A percentile compares a stretch with the other conserved stretches of the same genome.
phyloP scores from a whole-genome alignment of 1,139 yeast genomes.

The Protomyces macrosporus region DNA sequence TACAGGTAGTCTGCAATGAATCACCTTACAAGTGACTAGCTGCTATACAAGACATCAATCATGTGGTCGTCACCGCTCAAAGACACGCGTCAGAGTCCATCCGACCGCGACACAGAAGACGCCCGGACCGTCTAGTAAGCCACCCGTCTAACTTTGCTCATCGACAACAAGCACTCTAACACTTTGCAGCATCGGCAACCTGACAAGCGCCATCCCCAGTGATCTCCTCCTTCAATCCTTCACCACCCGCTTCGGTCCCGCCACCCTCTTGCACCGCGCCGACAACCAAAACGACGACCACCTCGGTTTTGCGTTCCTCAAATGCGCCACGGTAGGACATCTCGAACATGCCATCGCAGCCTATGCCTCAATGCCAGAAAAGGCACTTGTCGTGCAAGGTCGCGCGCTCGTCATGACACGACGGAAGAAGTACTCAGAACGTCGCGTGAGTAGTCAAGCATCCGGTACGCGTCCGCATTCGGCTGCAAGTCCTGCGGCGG shows the following conservation, averaged over 20 bases:
- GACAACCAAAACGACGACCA: background rate
- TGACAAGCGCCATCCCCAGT: background rate
- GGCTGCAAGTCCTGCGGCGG: too few relatives aligned
- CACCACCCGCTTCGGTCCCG: background rate
- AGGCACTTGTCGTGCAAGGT: background rate
- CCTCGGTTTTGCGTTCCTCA: background rate
- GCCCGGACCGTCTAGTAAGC: background rate
- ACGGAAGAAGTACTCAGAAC: background rate
- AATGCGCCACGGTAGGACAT: background rate
- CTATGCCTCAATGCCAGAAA: background rate
- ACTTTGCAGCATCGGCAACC: background rate
- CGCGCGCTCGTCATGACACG: background rate
- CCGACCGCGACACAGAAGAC: background rate
- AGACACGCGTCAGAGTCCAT: background rate
- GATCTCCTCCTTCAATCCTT: background rate
- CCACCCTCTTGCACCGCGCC: background rate
- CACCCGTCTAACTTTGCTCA: background rate
- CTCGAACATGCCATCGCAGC: background rate
- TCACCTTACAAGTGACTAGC: too few relatives aligned
- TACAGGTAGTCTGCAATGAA: too few relatives aligned
- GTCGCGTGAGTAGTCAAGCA: too few relatives aligned
- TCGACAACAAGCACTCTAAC: background rate
- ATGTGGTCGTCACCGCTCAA: background rate
- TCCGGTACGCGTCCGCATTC: too few relatives aligned
- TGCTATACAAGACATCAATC: background rate